Conservation (phyloP, 495 filamentous ascomycete genomes). For the Echria macrotheca region DNA sequence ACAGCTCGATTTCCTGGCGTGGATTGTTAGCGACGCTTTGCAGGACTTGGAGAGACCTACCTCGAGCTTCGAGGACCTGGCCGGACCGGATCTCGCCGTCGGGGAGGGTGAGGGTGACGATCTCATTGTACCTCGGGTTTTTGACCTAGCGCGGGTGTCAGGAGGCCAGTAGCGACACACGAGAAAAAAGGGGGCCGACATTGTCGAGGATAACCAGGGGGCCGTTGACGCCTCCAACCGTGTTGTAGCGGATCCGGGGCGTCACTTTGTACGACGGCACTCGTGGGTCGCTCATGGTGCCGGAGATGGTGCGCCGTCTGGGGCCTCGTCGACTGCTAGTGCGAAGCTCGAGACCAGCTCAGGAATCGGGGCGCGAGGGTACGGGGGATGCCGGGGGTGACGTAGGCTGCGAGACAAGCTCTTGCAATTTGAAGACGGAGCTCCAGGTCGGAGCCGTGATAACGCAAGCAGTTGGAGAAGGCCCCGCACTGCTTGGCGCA, state of each 20-base stretch:
- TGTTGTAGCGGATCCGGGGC: conserved; percentile 93
- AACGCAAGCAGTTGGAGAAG: conserved; percentile 7
- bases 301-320: background rate
- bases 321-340: conserved; percentile 8
- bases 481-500: conserved; percentile 21
- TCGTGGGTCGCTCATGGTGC: conserved; percentile 68
- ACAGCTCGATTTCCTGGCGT: conserved; percentile 76
- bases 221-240: conserved; percentile 95
- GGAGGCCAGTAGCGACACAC: conserved; percentile 1
- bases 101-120: conserved; percentile 89
- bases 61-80: conserved; percentile 95
- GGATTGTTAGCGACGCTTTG: conserved; percentile 17
- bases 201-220: conserved; percentile 95
- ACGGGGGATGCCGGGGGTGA: conserved; percentile 12
- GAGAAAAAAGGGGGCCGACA: conserved; percentile 44
- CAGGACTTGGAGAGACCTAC: conserved; percentile 50
- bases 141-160: conserved; percentile 65
- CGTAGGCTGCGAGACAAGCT: conserved; percentile 19
- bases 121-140: conserved; percentile 95
- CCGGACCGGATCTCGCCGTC: conserved; percentile 92
- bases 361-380: conserved; percentile 2
- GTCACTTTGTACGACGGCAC: conserved; percentile 69
- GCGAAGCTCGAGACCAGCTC: conserved; percentile 18
- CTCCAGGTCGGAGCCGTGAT: conserved; percentile 15
- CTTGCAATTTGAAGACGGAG: conserved; percentile 20